Evolutionary conservation across 495 filamentous ascomycete genomes (phyloP), one percentile per base, ranked within the genome.

Genomic region (Trichoderma virens): DNA sequence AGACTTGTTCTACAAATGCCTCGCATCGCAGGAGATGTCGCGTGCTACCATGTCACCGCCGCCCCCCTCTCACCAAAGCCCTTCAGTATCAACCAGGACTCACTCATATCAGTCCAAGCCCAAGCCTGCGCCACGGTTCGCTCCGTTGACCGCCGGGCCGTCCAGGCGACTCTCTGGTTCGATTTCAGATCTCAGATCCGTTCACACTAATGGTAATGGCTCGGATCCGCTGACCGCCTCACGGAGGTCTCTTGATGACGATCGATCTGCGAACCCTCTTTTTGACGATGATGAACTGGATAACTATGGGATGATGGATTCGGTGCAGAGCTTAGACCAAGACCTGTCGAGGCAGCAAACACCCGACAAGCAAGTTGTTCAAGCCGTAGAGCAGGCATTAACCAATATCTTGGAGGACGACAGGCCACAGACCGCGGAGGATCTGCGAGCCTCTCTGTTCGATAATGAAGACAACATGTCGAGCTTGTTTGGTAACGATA

Each of bases 361-460:
- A 9, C 80, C 82, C 4, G 81, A 84, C 64, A 83, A 75, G 0
- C 79, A 76, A 38, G 83, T 96, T 35, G 91, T 99, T 20, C 86
- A 96, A 75, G 94, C 91, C 0, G 92, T 99, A 89, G 92, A 97
- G 73, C 87, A 86, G 61, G 94, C 94, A 59, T 78, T 99, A n/a
- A 96, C 90, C 69, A 89, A 92, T 67, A 99, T 99, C 62, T 90
- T 99, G 73, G 92, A 91, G 64, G 86, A 91, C 63, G 78, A 74
- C 51, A 75, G 77, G 54, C 77, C 77, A 20, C 82, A 89, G 59
- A 83, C 83, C 62, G 76, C 81, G 0, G 88, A 91, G 64, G 88
- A 89, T 59, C 68, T 86, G 35, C 82, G 80, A 65, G 79, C 78
- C 31, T 83, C 79, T 23, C 72, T 88, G 9, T 82, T 84, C 67